Evolutionary conservation across 176 grass and related monocot genomes (phyloP).

Genomic region (Echinochloa phyllopogon): DNA sequence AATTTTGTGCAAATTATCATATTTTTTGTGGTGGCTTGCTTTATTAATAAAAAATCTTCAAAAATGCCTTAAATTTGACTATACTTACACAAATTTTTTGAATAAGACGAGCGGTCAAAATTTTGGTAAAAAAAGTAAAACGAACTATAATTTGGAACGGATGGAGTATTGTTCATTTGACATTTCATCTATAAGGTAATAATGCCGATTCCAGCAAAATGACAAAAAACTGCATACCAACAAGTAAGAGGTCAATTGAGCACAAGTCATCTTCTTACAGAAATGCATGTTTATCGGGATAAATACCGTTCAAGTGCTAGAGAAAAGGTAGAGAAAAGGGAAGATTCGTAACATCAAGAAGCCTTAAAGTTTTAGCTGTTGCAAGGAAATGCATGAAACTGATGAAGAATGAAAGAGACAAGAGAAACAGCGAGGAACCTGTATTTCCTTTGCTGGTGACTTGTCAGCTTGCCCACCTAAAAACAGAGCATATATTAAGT

Average conservation of each 20-base stretch:
- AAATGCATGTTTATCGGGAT: slow-evolving; percentile 13
- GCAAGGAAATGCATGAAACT: slow-evolving; percentile 13
- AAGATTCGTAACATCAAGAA: neutral
- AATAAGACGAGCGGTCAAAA: too few species aligned
- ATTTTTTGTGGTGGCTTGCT: too few species aligned
- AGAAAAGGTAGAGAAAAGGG: neutral
- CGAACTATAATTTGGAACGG: too few species aligned
- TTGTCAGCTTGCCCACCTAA: slow-evolving; percentile 37
- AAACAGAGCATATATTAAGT: slow-evolving; percentile 24
- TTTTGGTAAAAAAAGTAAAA: too few species aligned
- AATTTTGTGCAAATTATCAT: too few species aligned
- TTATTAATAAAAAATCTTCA: too few species aligned
- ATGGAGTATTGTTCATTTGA: neutral
- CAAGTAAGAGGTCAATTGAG: slow-evolving; percentile 8
- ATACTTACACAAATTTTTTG: too few species aligned
- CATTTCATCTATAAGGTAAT: neutral
- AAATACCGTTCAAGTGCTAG: neutral
- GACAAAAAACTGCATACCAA: neutral
- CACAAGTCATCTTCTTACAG: neutral
- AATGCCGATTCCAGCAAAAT: neutral
- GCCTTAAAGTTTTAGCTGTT: slow-evolving; percentile 4
- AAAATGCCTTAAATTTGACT: too few species aligned
- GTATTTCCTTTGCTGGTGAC: slow-evolving; percentile 33
- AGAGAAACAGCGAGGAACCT: slow-evolving; percentile 38
- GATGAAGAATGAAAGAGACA: neutral